Percentiles rank a stretch among this genome's conserved stretches.
Conservation (phyloP, 2,329 filamentous ascomycete genomes). For the Fusarium marasasianum region DNA sequence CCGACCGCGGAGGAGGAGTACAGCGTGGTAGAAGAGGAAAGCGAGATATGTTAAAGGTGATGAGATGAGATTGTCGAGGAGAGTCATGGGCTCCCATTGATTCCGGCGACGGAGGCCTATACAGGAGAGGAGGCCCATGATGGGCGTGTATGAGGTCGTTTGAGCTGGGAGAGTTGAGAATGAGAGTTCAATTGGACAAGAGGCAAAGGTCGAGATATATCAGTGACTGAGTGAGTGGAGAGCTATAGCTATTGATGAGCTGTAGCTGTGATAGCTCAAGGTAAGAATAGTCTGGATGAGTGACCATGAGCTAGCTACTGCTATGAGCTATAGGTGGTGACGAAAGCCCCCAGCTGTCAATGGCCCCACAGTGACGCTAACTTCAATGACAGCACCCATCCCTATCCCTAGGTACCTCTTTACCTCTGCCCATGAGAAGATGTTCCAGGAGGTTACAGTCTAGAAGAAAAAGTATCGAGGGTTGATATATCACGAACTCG, state of each 20-base stretch:
- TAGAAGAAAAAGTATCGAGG: not conserved
- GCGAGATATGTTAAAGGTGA: slow-evolving; percentile 75
- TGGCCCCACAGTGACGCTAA: slow-evolving; percentile 28
- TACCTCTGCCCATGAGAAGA: not conserved
- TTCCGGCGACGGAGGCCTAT: slow-evolving; percentile 59
- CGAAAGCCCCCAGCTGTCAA: slow-evolving; percentile 16
- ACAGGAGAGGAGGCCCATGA: slow-evolving; percentile 57
- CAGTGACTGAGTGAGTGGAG: not conserved
- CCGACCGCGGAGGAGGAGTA: slow-evolving; percentile 73
- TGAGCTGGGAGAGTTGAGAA: not conserved
- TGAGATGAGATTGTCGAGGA: slow-evolving; percentile 70
- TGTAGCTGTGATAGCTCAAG: not conserved
- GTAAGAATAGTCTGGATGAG: not conserved
- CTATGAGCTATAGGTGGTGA: slow-evolving; percentile 7
- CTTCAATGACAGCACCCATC: slow-evolving; percentile 8
- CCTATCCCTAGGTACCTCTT: not conserved
- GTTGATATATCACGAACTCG: not conserved
- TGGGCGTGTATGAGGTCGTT: not conserved
- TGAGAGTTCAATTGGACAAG: not conserved
- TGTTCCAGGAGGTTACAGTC: not conserved
- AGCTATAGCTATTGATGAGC: not conserved
- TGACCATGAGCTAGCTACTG: not conserved
- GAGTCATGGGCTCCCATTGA: slow-evolving; percentile 59
- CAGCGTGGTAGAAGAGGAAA: slow-evolving; percentile 68
- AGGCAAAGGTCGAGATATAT: not conserved